Evolutionary conservation across 2,329 filamentous ascomycete species (phyloP), one percentile per base, ranked within the genome.

Genomic region (Cordyceps javanica): DNA sequence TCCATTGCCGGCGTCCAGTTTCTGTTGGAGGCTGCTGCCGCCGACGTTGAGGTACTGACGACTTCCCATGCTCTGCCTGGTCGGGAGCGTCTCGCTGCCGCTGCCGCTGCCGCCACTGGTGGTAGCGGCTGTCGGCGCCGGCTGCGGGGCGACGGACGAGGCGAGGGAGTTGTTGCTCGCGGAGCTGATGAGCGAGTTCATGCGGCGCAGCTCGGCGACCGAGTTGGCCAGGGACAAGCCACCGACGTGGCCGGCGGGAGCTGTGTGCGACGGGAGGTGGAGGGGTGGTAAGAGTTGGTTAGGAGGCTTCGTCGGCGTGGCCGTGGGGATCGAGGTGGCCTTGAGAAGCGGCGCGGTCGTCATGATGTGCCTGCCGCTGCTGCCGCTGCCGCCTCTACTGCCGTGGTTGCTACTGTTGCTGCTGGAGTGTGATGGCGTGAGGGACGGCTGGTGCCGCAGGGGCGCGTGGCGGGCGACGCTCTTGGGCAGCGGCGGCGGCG

Each of bases 171-270:
- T 70, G 19, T 68, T 66, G 69, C 77, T 79, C 57, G 73, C 70
- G 2, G 73, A 70, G 63, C 75, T 80, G 45, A 80, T 64, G 55
- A 77, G 69, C 67, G 78, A 82, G 69, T 84, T 83, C 80, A 83
- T 83, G 52, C 80, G 73, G 10, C 81, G 75, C 57, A 84, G 75
- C 66, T 82, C 76, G 19, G 75, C 74, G 30, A 82, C 76, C 2
- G 78, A 73, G 60, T 67, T 69, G n/a, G 74, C 69, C 13, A 79
- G 65, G 7, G 65, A 58, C 65, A 62, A 53, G 54, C 19, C 58
- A 32, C 10, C 19, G 10, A 11, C n/a, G 38, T 19, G 6, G 6
- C 9, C 21, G 7, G 21, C 21, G 39, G 34, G 7, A 36, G 34
- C n/a, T n/a, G n/a, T n/a, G n/a, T n/a, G n/a, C n/a, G n/a, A n/a